Base-by-base conservation (phyloP, 2,329 filamentous ascomycete genomes). In the Arthroderma uncinatum region DNA sequence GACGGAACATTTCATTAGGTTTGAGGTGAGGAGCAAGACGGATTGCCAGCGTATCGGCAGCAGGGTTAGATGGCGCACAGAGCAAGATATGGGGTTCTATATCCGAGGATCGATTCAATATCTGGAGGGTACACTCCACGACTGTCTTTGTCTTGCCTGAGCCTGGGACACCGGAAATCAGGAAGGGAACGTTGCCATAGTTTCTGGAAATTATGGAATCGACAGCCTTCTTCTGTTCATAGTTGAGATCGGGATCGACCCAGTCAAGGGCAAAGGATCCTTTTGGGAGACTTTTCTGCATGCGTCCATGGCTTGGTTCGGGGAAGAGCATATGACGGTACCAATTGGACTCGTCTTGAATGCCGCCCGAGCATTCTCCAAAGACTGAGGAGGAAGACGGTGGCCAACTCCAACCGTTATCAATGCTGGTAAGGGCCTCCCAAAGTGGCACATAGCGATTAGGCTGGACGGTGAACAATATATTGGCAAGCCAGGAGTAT, bases 61-160 rank as follows among this genome's bases (percentile, higher is more conserved):
- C 74, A 23, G 72, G 68, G 56, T 76, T 72, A n/a, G 74, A 76
- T 21, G 74, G 74, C 10, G 74, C 74, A 58, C 73, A 76, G 5
- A 76, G 64, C 2, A 77, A 63, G 25, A 76, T 67, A 61, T 75
- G 73, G 30, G 64, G 64, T 54, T 56, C 40, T 14, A 57, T 39
- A 12, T 59, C 54, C 7, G 39, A 40, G 10, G 53, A 37, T 23
- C 34, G 37, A 2, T 30, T 47, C 19, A 67, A 59, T 16, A 71
- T 59, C 58, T 71, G 68, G 33, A 68, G 57, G 8, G 74, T 71
- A 54, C 68, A 68, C 62, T 78, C 76, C 16, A 78, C 75, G 1
- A 78, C 62, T 1, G 76, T 78, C 58, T 78, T 78, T 7, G 77
- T 79, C 62, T 79, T 79, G 0, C 77, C 76, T 5, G 76, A 78